Evolutionary conservation across 768 basidiomycete genomes (phyloP).

Genomic region (Mycena rosella): DNA sequence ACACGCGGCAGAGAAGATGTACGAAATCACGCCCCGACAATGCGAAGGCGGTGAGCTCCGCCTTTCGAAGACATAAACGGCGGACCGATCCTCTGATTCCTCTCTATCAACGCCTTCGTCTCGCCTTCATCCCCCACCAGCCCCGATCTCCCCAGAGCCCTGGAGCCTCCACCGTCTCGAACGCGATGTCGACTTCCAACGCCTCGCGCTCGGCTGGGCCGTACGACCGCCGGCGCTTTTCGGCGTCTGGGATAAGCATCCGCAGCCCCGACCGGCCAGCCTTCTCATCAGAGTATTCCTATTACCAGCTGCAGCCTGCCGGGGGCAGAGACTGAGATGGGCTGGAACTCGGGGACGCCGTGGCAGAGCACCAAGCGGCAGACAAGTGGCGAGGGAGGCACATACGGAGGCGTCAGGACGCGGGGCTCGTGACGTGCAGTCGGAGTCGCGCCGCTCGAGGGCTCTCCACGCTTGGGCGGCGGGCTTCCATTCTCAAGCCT

Average conservation of each 20-base stretch:
- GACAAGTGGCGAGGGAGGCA: no score
- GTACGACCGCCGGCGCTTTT: not conserved
- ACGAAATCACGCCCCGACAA: slow-evolving; percentile 32
- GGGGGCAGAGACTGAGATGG: no score
- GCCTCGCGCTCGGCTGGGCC: not conserved
- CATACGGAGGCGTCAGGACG: no score
- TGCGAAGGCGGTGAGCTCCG: slow-evolving; percentile 26
- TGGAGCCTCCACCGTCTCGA: slow-evolving; percentile 12
- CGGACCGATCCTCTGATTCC: slow-evolving; percentile 32
- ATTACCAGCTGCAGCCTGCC: no score
- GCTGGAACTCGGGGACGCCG: no score
- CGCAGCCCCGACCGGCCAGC: slow-evolving; percentile 31
- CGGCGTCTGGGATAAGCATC: slow-evolving; percentile 15
- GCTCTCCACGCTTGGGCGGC: no score
- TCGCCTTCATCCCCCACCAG: slow-evolving; percentile 15
- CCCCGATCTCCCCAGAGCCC: slow-evolving; percentile 17
- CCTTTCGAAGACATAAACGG: slow-evolving; percentile 30
- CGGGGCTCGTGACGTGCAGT: no score
- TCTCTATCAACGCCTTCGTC: slow-evolving; percentile 41
- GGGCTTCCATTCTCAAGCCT: no score
- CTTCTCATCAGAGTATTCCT: no score
- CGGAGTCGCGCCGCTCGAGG: no score
- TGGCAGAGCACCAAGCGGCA: no score
- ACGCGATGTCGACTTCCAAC: slow-evolving; percentile 2
- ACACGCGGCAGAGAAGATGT: slow-evolving; percentile 14